Base-by-base conservation (phyloP, 768 basidiomycete genomes). In the Inosperma sp. region DNA sequence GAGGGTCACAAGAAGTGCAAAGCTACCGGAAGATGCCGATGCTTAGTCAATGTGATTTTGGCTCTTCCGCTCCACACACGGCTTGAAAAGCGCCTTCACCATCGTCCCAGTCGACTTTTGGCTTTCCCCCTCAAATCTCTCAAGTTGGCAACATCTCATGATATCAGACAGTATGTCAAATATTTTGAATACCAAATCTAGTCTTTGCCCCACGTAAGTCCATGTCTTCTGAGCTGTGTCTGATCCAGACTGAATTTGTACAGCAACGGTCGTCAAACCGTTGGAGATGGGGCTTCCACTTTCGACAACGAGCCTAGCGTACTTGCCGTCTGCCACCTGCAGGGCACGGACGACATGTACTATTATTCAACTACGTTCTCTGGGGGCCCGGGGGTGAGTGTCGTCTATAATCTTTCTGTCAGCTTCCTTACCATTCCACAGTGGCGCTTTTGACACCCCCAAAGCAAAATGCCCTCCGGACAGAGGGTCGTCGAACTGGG, bases 371-470 rank as follows among this genome's bases (percentile, higher is more conserved):
- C 90, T 73, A 84, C 90, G 66, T 91, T 90, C 84, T 88, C 89
- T 81, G 90, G 90, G 70, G 90, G 90, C 74, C 87, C 90, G 59
- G 86, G 81, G 86, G 89, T 89, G 65, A 56, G 83, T 76, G 16
- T 41, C 5, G n/a, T 26, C n/a, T 30, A 29, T 10, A 43, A 30
- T 10, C 22, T 44, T 42, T 56, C 52, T 58, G 26, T 50, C 21
- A 47, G 13, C 22, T 17, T 10, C 49, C 43, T 42, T 59, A 47
- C 34, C 33, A n/a, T 37, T 41, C 4, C 44, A 3, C 54, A 91
- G 90, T 93, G 90, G 90, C 84, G 89, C 74, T 90, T 93, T 93
- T 93, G 90, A 93, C 89, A 77, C 74, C 78, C 88, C 89, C 60
- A 84, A 79, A 63, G 72, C 71, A 58, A 93, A 93, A 93, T 93